Evolutionary conservation across 192 early-diverging fungal species (phyloP).

Genomic region (Bifiguratus adelaidae): DNA sequence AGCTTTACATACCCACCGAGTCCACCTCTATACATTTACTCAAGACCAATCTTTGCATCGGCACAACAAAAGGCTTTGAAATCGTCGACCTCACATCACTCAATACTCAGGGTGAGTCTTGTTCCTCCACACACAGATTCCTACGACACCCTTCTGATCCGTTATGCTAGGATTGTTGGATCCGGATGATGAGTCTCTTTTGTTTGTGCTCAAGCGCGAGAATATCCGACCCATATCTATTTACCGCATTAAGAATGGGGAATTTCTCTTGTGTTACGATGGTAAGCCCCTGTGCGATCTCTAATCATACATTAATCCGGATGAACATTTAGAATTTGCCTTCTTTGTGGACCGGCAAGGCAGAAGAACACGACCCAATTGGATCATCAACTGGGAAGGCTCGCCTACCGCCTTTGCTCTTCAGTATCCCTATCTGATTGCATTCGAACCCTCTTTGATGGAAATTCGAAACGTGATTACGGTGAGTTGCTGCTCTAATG

Average conservation of each 20-base stretch:
- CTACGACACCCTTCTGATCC: conserved; percentile 68
- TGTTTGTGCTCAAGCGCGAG: conserved; percentile 73
- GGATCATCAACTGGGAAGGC: conserved; percentile 73
- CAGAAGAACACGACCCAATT: not conserved
- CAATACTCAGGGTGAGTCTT: conserved; percentile 58
- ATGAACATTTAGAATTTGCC: conserved; percentile 70
- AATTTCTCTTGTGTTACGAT: conserved; percentile 92
- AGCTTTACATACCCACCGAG: conserved; percentile 91
- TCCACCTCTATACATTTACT: conserved; percentile 81
- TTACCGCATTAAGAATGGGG: conserved; percentile 65
- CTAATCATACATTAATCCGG: not conserved
- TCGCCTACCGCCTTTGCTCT: conserved; percentile 71
- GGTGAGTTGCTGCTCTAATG: conserved; percentile 7
- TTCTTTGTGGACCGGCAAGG: conserved; percentile 91
- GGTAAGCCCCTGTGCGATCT: conserved; percentile 24
- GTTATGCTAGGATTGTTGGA: conserved; percentile 47
- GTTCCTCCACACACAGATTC: conserved; percentile 85
- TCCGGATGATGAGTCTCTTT: conserved; percentile 65
- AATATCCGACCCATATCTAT: conserved; percentile 72
- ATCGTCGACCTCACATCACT: conserved; percentile 83
- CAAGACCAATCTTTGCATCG: conserved; percentile 77
- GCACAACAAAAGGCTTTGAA: conserved; percentile 93
- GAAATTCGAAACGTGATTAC: conserved; percentile 81
- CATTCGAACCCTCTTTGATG: conserved; percentile 83
- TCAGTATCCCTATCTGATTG: conserved; percentile 80